Percentiles rank a stretch among this genome's conserved stretches.
Evolutionary conservation across 257 asterid species (phyloP).

Genomic region (Asclepias syriaca): DNA sequence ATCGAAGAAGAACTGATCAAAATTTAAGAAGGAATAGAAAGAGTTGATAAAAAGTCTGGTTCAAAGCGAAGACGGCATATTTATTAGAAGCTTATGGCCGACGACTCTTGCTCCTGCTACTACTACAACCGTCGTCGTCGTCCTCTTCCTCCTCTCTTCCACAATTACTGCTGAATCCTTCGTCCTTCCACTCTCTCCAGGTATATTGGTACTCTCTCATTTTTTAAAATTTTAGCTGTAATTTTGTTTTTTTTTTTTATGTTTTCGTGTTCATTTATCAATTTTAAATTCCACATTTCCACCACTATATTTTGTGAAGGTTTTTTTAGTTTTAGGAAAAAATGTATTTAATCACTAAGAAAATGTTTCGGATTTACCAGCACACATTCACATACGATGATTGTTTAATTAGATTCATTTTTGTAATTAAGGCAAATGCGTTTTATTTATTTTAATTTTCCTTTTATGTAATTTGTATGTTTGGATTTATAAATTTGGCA

Average conservation of each 20-base stretch:
- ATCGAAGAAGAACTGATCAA: no score
- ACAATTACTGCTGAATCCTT: slow-evolving; percentile 5
- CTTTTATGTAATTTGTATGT: not conserved
- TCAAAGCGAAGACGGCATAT: slow-evolving; percentile 14
- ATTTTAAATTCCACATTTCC: no score
- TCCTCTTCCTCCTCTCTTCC: slow-evolving; percentile 18
- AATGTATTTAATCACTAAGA: no score
- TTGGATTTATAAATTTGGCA: not conserved
- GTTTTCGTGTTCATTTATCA: no score
- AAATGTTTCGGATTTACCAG: not conserved
- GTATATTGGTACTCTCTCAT: slow-evolving; percentile 14
- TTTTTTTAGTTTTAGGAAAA: not conserved
- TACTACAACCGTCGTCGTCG: slow-evolving; percentile 5
- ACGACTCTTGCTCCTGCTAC: slow-evolving; percentile 30
- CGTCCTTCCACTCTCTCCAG: slow-evolving; percentile 23
- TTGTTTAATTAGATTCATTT: not conserved
- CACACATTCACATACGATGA: not conserved
- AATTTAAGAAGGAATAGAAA: not conserved
- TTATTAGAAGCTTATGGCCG: slow-evolving; percentile 58
- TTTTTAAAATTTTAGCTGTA: no score
- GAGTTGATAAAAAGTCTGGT: not conserved
- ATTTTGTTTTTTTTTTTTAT: not conserved
- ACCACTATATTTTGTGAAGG: no score
- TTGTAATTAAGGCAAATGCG: not conserved
- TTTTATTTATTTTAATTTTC: no score